Conservation (phyloP, 768 basidiomycete species). For the Bullera alba region DNA sequence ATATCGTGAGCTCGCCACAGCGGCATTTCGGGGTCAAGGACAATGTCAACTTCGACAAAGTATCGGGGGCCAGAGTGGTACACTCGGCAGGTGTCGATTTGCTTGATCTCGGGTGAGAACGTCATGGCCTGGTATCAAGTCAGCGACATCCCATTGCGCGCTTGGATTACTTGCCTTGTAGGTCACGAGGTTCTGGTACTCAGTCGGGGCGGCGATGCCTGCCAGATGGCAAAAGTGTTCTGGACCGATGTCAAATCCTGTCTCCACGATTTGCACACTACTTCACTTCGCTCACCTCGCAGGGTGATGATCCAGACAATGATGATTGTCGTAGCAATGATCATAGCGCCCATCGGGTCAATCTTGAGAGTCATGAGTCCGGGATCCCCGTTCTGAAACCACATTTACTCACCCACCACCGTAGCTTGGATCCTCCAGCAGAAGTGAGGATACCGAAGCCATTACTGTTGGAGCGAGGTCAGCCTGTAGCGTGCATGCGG, state of each 20-base stretch:
- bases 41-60: constrained; percentile 91
- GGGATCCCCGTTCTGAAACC: constrained; percentile 40
- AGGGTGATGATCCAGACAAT: constrained; percentile 68
- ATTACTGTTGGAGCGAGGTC: constrained; percentile 15
- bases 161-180: constrained; percentile 79
- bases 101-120: constrained; percentile 75
- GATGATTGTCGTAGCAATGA: constrained; percentile 54
- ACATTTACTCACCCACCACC: constrained; percentile 53
- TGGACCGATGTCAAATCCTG: constrained; percentile 8
- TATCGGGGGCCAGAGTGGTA: constrained; percentile 68
- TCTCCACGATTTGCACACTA: not conserved
- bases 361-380: constrained; percentile 12
- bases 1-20: constrained; percentile 58
- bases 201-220: constrained; percentile 83
- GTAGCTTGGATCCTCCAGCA: constrained; percentile 47
- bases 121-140: constrained; percentile 55
- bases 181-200: constrained; percentile 77
- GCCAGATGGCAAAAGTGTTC: constrained; percentile 77
- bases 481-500: not conserved
- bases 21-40: constrained; percentile 81
- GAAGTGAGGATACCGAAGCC: constrained; percentile 47
- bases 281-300: constrained; percentile 47
- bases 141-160: not conserved
- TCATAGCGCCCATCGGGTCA: constrained; percentile 43
- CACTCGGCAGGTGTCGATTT: constrained; percentile 84